Evolutionary conservation across 208 protist species (phyloP).

Genomic region (Wallacemonas sp.): DNA sequence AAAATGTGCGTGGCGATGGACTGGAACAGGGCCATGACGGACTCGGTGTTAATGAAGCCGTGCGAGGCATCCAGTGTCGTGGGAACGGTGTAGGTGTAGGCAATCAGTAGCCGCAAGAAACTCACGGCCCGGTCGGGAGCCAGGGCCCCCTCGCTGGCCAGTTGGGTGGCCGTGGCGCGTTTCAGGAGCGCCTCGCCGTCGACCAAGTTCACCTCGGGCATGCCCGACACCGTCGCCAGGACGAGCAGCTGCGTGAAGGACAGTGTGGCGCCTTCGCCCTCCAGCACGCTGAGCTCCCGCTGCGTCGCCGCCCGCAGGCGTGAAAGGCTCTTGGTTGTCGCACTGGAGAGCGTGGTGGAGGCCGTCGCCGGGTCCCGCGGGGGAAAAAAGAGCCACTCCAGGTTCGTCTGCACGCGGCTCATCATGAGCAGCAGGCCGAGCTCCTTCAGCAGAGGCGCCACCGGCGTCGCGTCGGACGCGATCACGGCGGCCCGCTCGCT

Average conservation of each 20-base stretch:
- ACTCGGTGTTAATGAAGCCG: slow-evolving; percentile 38
- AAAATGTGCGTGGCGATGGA: slow-evolving; percentile 49
- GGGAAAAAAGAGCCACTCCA: slow-evolving; percentile 25
- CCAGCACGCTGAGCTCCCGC: not conserved
- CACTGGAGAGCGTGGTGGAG: not conserved
- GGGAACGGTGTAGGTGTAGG: slow-evolving; percentile 58
- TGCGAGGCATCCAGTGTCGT: slow-evolving; percentile 22
- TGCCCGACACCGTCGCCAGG: slow-evolving; percentile 62
- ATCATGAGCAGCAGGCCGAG: slow-evolving; percentile 51
- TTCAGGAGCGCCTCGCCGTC: slow-evolving; percentile 49
- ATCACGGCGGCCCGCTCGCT: slow-evolving; percentile 1
- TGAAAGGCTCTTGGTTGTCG: not conserved
- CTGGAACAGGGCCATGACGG: slow-evolving; percentile 50
- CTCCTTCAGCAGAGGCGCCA: slow-evolving; percentile 20
- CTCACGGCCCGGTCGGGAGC: not conserved
- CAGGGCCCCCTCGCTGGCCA: slow-evolving; percentile 14
- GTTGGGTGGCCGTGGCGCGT: slow-evolving; percentile 50
- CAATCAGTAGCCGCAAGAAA: slow-evolving; percentile 68
- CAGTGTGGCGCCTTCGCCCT: slow-evolving; percentile 31
- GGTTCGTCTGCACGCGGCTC: slow-evolving; percentile 32
- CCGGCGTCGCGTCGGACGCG: not conserved
- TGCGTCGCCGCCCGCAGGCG: not conserved
- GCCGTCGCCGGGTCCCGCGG: not conserved
- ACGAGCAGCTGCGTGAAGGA: slow-evolving; percentile 75
- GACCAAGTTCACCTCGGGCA: slow-evolving; percentile 63